These are phyloP conservation scores for Zopfochytrium polystomum DNA, from an alignment of 371 early-diverging fungal species.

Conservation along the genomic window DNA sequence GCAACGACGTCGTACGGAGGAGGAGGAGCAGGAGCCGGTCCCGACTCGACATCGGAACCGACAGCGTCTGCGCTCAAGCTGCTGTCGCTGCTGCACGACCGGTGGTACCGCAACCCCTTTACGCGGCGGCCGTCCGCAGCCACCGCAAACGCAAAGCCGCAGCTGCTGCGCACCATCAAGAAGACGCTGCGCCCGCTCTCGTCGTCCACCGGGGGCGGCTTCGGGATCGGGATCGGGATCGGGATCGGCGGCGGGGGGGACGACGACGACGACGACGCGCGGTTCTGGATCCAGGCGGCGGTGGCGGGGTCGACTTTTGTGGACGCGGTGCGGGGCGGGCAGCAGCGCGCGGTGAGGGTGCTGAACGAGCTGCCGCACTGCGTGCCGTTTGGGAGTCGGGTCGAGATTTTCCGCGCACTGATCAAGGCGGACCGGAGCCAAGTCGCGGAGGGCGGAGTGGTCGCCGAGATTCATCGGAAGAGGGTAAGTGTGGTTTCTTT, in stretches of 20 bases:
- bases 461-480: conserved; percentile 22
- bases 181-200: too few species aligned
- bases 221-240: too few species aligned
- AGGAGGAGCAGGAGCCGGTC: background rate
- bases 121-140: too few species aligned
- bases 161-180: too few species aligned
- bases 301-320: conserved; percentile 28
- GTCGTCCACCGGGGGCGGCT: too few species aligned
- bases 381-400: conserved; percentile 32
- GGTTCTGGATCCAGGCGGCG: conserved; percentile 21
- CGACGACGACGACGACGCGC: conserved; percentile 1
- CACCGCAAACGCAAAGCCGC: too few species aligned
- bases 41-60: background rate
- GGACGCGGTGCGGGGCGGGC: conserved; percentile 46
- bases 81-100: conserved; percentile 25
- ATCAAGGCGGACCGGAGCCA: conserved; percentile 28
- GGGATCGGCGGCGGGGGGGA: too few species aligned
- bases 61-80: conserved; percentile 22
- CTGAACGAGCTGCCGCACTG: conserved; percentile 29
- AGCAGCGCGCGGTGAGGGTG: conserved; percentile 34
- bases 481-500: conserved; percentile 1
- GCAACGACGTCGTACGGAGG: background rate
- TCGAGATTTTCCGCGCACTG: conserved; percentile 31
- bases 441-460: conserved; percentile 7
- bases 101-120: conserved; percentile 23